These are phyloP conservation scores for Beauveria asiatica DNA, from an alignment of 2,329 filamentous ascomycete species.

Conservation along the genomic window DNA sequence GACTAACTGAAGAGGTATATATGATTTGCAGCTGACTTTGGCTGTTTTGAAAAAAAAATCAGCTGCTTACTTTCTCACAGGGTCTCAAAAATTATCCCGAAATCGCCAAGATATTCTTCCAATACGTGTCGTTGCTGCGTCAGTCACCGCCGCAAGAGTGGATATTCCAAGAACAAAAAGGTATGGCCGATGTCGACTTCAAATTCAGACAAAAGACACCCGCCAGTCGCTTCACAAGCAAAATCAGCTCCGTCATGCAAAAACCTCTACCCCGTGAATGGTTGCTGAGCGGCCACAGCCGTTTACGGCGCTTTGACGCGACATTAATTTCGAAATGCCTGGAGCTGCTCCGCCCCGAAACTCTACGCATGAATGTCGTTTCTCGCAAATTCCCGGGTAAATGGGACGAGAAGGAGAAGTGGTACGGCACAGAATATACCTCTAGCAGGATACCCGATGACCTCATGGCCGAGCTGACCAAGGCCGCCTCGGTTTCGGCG, in stretches of 20 bases:
- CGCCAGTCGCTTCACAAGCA: constrained; percentile 81
- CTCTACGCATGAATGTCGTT: constrained; percentile 76
- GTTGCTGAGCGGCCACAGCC: constrained; percentile 71
- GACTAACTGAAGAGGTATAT: constrained; percentile 69
- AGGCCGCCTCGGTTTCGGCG: constrained; percentile 50
- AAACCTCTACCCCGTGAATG: constrained; percentile 78
- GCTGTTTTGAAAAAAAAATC: neutral
- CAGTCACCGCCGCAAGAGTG: constrained; percentile 77
- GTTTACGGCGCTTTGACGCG: constrained; percentile 73
- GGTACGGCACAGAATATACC: constrained; percentile 95
- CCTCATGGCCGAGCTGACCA: constrained; percentile 61
- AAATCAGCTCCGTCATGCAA: constrained; percentile 82
- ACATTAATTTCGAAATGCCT: constrained; percentile 67
- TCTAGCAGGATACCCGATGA: constrained; percentile 69
- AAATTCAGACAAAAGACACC: constrained; percentile 89
- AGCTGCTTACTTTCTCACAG: constrained; percentile 22
- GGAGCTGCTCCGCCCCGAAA: constrained; percentile 71
- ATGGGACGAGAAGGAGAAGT: constrained; percentile 86
- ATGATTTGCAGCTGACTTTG: neutral
- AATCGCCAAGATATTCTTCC: constrained; percentile 75
- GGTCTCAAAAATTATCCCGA: constrained; percentile 73
- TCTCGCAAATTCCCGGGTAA: constrained; percentile 75
- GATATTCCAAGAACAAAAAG: constrained; percentile 90
- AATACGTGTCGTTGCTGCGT: constrained; percentile 81
- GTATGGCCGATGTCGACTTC: constrained; percentile 87